A percentile compares a stretch with the other conserved stretches of the same genome.
Evolutionary conservation across 805 yeast genomes (phyloP).

Genomic region (Kazachstania bromeliacearum): DNA sequence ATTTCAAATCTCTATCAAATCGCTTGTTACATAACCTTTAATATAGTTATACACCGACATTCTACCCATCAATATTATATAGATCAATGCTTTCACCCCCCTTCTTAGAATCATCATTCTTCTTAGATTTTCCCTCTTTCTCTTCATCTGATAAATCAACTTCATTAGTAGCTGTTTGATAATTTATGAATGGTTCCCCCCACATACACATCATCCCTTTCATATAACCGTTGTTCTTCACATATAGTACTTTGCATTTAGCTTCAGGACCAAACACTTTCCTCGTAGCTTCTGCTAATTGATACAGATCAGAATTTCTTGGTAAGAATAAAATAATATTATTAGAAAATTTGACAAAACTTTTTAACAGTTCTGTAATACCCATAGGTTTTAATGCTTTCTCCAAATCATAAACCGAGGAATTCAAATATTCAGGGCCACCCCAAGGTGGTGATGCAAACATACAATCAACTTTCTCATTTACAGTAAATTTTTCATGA

Average conservation of each 20-base stretch:
- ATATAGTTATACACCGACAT: too few species aligned
- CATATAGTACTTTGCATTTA: slow-evolving; percentile 38
- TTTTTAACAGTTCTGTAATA: slow-evolving; percentile 36
- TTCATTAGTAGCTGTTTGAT: slow-evolving; percentile 2
- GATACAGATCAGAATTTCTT: slow-evolving; percentile 45
- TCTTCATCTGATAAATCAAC: slow-evolving; percentile 2
- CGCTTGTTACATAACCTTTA: too few species aligned
- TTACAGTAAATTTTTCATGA: slow-evolving; percentile 11
- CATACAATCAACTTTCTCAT: slow-evolving; percentile 31
- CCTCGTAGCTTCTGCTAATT: slow-evolving; percentile 39
- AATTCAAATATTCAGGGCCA: slow-evolving; percentile 50
- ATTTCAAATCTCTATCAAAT: too few species aligned
- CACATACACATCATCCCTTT: slow-evolving; percentile 54
- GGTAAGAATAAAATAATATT: slow-evolving; percentile 59
- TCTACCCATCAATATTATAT: slow-evolving; percentile 6
- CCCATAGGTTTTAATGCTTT: slow-evolving; percentile 39
- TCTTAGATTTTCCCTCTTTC: slow-evolving; percentile 3
- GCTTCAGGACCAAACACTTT: slow-evolving; percentile 37
- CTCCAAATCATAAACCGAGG: slow-evolving; percentile 39
- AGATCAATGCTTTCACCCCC: slow-evolving; percentile 1
- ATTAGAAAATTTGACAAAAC: slow-evolving; percentile 33
- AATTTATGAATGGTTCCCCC: slow-evolving; percentile 40
- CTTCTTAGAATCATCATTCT: background rate
- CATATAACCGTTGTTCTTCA: slow-evolving; percentile 33
- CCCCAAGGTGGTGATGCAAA: slow-evolving; percentile 91